A percentile compares a stretch with the other conserved stretches of the same genome.
These are phyloP conservation scores for Aspergillus steynii DNA, from an alignment of 495 filamentous ascomycete species.

Conservation along the genomic window DNA sequence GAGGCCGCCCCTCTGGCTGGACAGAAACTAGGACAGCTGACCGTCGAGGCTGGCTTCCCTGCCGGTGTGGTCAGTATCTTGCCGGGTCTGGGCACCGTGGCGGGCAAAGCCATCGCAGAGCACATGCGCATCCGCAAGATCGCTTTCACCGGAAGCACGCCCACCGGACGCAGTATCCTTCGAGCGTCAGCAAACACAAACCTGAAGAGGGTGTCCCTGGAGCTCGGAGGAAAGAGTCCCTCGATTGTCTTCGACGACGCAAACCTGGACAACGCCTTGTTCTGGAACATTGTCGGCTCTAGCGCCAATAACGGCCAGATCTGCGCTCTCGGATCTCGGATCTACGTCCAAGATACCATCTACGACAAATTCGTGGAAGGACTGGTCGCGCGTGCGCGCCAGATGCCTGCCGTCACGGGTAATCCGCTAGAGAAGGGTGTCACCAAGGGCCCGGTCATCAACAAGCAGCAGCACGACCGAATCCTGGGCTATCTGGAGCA, in stretches of 20 bases:
- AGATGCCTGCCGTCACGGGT: conserved; percentile 53
- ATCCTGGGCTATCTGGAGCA: conserved; percentile 76
- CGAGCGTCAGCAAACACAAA: conserved; percentile 42
- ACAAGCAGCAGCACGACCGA: conserved; percentile 75
- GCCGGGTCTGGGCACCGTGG: conserved; percentile 75
- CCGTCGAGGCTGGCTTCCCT: conserved; percentile 83
- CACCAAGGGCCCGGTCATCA: conserved; percentile 80
- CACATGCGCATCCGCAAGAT: conserved; percentile 82
- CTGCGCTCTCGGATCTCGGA: conserved; percentile 50
- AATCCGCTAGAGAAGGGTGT: conserved; percentile 76
- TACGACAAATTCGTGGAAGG: conserved; percentile 53
- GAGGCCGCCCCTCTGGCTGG: conserved; percentile 87
- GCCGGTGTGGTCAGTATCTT: conserved; percentile 85
- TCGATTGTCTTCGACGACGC: conserved; percentile 46
- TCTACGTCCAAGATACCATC: conserved; percentile 57
- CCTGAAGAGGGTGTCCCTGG: conserved; percentile 49
- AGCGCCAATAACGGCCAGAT: conserved; percentile 54
- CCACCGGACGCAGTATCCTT: conserved; percentile 29
- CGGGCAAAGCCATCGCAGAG: conserved; percentile 73
- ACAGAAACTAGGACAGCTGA: conserved; percentile 81
- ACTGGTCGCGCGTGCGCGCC: conserved; percentile 16
- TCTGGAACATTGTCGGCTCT: conserved; percentile 44
- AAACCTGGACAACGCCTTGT: conserved; percentile 42
- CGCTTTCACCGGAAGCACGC: conserved; percentile 30
- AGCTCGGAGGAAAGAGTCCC: conserved; percentile 48